Base-by-base conservation (phyloP, 768 basidiomycete genomes). In the Kwoniella mangroviensis region DNA sequence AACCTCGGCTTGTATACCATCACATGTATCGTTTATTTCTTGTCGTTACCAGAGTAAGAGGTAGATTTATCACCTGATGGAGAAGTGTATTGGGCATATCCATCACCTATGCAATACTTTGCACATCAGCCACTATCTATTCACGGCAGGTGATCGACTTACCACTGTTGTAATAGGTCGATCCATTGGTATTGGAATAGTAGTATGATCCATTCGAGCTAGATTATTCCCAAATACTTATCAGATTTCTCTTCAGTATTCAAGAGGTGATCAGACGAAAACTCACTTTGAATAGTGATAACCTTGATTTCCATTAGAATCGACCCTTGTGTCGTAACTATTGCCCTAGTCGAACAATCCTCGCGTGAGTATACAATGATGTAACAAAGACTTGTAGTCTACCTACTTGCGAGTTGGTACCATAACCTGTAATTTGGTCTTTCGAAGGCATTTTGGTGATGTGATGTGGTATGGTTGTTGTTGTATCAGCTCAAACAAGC, bases 141-240 rank as follows among this genome's bases (percentile, higher is more conserved):
- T 10, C 17, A 24, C 22, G 40, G 45, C 19, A 49, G 19, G 15
- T 15, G 45, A 56, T 13, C 26, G 15, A 63, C 49, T 17, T 52
- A 63, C 62, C 62, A 22, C 26, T 52, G 43, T 63, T 63, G 26
- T 51, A 63, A 17, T 63, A 63, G 12, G 62, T 51, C 34, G 62
- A 63, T 24, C 62, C 62, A 40, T 63, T 52, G 22, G 62, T 63
- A 13, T 63, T 63, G 45, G 62, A 49, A 63, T 63, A 63, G 34
- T 63, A 63, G 45, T 63, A 63, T 52, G 62, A 63, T 17, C 62
- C 62, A 19, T 63, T 22, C 26, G 26, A 26, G 26, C 26, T 26
- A 26, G 26, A 26, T 2, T 26, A 26, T 26, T 26, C 26, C 26
- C 26, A 26, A 26, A 26, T 26, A 26, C 26, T 26, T 2, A 26